These are phyloP conservation scores for Pleurotus salmoneostramineus DNA, from an alignment of 768 basidiomycete genomes.

Conservation along the genomic window DNA sequence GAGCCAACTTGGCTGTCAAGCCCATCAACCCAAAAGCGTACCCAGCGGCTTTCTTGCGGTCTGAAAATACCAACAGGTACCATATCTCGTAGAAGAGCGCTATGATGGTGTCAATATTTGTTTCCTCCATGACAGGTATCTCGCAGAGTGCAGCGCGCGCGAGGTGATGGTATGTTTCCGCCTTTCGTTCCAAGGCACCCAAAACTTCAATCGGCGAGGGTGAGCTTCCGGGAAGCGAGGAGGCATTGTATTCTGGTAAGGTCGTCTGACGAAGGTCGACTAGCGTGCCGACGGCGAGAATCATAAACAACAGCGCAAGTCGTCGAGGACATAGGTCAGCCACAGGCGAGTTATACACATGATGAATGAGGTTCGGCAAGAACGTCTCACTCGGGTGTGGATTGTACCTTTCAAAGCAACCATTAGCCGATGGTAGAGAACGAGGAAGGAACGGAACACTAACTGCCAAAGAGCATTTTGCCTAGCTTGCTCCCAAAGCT, in stretches of 20 bases:
- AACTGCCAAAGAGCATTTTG: slow-evolving; percentile 68
- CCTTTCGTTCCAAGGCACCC: slow-evolving; percentile 12
- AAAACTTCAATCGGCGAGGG: slow-evolving; percentile 33
- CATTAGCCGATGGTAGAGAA: slow-evolving; percentile 4
- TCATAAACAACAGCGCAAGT: slow-evolving; percentile 63
- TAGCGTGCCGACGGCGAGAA: slow-evolving; percentile 64
- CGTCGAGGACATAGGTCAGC: slow-evolving; percentile 57
- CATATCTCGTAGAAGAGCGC: slow-evolving; percentile 54
- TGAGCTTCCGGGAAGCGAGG: slow-evolving; percentile 15
- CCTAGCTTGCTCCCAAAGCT: slow-evolving; percentile 59
- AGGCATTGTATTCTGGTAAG: not conserved
- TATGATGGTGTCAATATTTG: slow-evolving; percentile 58
- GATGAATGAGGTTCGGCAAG: slow-evolving; percentile 61
- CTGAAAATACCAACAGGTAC: slow-evolving; percentile 68
- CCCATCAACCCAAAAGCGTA: slow-evolving; percentile 56
- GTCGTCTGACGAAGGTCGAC: slow-evolving; percentile 49
- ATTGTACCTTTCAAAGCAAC: slow-evolving; percentile 42
- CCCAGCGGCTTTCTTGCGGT: slow-evolving; percentile 61
- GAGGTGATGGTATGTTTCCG: slow-evolving; percentile 55
- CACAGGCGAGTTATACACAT: slow-evolving; percentile 53
- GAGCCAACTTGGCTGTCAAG: slow-evolving; percentile 56
- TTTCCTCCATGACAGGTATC: slow-evolving; percentile 64
- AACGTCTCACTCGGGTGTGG: slow-evolving; percentile 63
- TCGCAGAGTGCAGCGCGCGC: slow-evolving; percentile 59
- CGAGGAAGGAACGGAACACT: slow-evolving; percentile 8